These are phyloP conservation scores for Mycena maculata DNA, from an alignment of 768 basidiomycete species.

Conservation along the genomic window DNA sequence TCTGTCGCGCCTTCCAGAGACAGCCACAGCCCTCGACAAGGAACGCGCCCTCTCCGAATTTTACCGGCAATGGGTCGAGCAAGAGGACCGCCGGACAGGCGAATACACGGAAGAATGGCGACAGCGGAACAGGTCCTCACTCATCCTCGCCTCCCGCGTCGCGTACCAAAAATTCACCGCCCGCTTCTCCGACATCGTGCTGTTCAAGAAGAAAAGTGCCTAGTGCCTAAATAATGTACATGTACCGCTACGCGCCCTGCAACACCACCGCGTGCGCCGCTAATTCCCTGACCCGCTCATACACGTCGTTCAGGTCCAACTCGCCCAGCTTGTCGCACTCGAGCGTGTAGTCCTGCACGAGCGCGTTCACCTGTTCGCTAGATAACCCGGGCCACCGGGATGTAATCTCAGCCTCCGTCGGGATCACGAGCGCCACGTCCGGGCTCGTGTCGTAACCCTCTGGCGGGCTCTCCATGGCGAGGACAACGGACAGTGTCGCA, in stretches of 20 bases:
- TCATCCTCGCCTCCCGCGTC: slow-evolving; percentile 69
- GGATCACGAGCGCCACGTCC: slow-evolving; percentile 67
- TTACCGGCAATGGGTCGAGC: slow-evolving; percentile 78
- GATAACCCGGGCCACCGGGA: slow-evolving; percentile 83
- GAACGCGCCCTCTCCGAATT: slow-evolving; percentile 81
- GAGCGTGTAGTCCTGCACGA: slow-evolving; percentile 68
- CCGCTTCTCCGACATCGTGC: slow-evolving; percentile 43
- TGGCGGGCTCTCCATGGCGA: slow-evolving; percentile 54
- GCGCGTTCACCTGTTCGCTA: slow-evolving; percentile 68
- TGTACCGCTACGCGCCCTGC: slow-evolving; percentile 40
- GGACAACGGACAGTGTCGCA: slow-evolving; percentile 64
- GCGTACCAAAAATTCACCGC: slow-evolving; percentile 57
- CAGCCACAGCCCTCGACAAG: slow-evolving; percentile 62
- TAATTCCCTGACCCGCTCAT: slow-evolving; percentile 71
- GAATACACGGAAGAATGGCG: slow-evolving; percentile 78
- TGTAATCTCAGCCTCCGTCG: slow-evolving; percentile 67
- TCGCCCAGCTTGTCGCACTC: slow-evolving; percentile 72
- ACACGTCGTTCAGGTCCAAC: slow-evolving; percentile 70
- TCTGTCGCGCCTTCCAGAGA: slow-evolving; percentile 64
- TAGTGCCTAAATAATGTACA: slow-evolving; percentile 35
- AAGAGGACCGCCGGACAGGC: slow-evolving; percentile 68
- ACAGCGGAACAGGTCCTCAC: slow-evolving; percentile 65
- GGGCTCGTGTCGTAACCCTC: slow-evolving; percentile 67
- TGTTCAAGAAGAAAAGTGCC: slow-evolving; percentile 36
- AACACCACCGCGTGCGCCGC: slow-evolving; percentile 62